Evolutionary conservation across 495 filamentous ascomycete genomes (phyloP).

Genomic region (Chaetomium cochliodes): DNA sequence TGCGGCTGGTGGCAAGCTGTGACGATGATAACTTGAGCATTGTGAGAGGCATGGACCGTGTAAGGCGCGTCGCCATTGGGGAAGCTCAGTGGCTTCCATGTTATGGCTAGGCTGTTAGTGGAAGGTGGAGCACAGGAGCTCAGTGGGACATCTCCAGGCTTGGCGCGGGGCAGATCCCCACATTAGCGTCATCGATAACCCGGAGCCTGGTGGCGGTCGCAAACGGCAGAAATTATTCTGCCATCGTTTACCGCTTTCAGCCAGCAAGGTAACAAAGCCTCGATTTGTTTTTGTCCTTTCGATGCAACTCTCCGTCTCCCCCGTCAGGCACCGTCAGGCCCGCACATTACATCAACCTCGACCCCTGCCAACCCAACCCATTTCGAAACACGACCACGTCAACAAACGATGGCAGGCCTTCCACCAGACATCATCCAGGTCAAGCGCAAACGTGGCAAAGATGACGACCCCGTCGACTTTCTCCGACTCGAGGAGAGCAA

Average conservation of each 20-base stretch:
- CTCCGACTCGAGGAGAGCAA: constrained; percentile 46
- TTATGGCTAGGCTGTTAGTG: not conserved
- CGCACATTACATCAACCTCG: not conserved
- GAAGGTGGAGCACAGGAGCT: not conserved
- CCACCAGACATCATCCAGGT: constrained; percentile 53
- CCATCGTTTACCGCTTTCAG: not conserved
- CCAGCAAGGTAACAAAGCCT: no score
- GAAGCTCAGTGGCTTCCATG: not conserved
- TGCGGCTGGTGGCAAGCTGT: constrained; percentile 12
- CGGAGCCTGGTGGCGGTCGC: not conserved
- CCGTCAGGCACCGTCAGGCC: constrained; percentile 12
- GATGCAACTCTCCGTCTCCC: not conserved
- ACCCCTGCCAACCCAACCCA: not conserved
- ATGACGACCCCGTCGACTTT: constrained; percentile 52
- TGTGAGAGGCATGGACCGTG: not conserved
- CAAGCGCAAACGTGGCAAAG: constrained; percentile 54
- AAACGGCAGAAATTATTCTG: constrained; percentile 7
- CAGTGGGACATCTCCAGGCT: not conserved
- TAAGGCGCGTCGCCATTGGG: not conserved
- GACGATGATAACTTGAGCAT: not conserved
- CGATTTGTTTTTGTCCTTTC: not conserved
- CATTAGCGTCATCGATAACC: constrained; percentile 13
- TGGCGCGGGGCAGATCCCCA: constrained; percentile 14
- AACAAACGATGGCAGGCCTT: constrained; percentile 42
- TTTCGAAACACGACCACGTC: constrained; percentile 19